phyloP scores from a whole-genome alignment of 2,329 filamentous ascomycete species.

The Aspergillus amoenus region DNA sequence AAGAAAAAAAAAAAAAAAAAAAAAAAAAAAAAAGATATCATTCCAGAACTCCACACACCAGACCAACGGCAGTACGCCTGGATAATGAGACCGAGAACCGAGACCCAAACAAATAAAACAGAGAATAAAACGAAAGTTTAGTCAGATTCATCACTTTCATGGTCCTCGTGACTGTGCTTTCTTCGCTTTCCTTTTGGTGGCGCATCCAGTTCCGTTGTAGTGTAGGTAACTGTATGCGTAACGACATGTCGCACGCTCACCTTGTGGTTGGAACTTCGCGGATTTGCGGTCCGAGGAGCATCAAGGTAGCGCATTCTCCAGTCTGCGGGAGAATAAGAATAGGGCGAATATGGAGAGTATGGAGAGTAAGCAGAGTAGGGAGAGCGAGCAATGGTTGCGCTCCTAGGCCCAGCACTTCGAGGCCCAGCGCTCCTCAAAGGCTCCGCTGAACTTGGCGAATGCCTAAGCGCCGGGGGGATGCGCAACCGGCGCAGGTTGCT shows the following conservation, averaged over 20 bases:
- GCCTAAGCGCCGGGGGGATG: slow-evolving; percentile 72
- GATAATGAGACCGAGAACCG: background rate
- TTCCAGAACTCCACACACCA: slow-evolving; percentile 9
- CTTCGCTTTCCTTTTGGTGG: slow-evolving; percentile 91
- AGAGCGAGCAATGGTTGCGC: slow-evolving; percentile 61
- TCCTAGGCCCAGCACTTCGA: slow-evolving; percentile 49
- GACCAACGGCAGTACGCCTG: slow-evolving; percentile 3
- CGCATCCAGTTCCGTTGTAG: slow-evolving; percentile 71
- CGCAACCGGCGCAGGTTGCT: slow-evolving; percentile 62
- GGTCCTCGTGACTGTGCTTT: slow-evolving; percentile 48
- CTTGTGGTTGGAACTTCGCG: slow-evolving; percentile 45
- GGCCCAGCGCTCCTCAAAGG: slow-evolving; percentile 64
- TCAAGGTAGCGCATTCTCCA: slow-evolving; percentile 70
- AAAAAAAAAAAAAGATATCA: background rate
- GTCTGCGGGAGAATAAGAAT: slow-evolving; percentile 79
- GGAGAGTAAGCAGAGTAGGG: slow-evolving; percentile 74
- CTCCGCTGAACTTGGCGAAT: slow-evolving; percentile 61
- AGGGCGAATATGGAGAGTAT: slow-evolving; percentile 69
- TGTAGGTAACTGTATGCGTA: slow-evolving; percentile 92
- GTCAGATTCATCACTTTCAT: slow-evolving; percentile 5
- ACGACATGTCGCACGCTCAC: slow-evolving; percentile 82
- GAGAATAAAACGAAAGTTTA: background rate
- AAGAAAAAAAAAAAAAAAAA: background rate
- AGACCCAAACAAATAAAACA: background rate
- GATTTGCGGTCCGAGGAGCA: slow-evolving; percentile 57